These are phyloP conservation scores for Candida piceae DNA, from an alignment of 805 yeast genomes.

Conservation along the genomic window DNA sequence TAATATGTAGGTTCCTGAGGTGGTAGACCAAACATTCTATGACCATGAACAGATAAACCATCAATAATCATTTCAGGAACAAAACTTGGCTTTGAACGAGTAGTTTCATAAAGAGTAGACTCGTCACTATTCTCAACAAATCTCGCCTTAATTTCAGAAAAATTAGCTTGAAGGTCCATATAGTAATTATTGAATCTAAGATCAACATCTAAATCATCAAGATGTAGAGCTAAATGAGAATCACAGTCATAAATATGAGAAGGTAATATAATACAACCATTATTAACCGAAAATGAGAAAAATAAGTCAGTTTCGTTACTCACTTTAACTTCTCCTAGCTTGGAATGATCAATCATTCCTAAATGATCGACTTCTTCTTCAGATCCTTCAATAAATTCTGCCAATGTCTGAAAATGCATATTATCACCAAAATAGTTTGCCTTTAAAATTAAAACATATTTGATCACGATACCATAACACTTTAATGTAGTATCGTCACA, in stretches of 20 bases:
- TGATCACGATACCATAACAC: slow-evolving; percentile 73
- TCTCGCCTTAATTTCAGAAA: slow-evolving; percentile 49
- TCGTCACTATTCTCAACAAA: slow-evolving; percentile 22
- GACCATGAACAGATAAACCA: slow-evolving; percentile 69
- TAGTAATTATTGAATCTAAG: slow-evolving; percentile 85
- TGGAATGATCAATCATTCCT: not conserved
- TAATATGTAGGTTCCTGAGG: slow-evolving; percentile 84
- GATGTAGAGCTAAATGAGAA: slow-evolving; percentile 55
- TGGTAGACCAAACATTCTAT: slow-evolving; percentile 88
- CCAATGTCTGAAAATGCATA: slow-evolving; percentile 77
- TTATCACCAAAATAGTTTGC: slow-evolving; percentile 91
- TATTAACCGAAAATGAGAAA: slow-evolving; percentile 62
- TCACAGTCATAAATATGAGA: slow-evolving; percentile 56
- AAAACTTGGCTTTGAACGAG: slow-evolving; percentile 12
- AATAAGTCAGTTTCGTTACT: slow-evolving; percentile 77
- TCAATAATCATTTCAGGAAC: slow-evolving; percentile 49
- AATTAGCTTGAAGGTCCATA: slow-evolving; percentile 83
- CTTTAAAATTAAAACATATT: slow-evolving; percentile 67
- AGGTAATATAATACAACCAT: slow-evolving; percentile 73
- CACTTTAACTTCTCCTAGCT: slow-evolving; percentile 32
- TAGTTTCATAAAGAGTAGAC: slow-evolving; percentile 22
- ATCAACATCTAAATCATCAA: slow-evolving; percentile 68
- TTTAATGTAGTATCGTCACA: slow-evolving; percentile 66
- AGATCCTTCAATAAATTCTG: slow-evolving; percentile 55
- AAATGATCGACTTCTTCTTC: slow-evolving; percentile 2